Conservation (phyloP, 768 basidiomycete genomes). For the Boletus bicolor region DNA sequence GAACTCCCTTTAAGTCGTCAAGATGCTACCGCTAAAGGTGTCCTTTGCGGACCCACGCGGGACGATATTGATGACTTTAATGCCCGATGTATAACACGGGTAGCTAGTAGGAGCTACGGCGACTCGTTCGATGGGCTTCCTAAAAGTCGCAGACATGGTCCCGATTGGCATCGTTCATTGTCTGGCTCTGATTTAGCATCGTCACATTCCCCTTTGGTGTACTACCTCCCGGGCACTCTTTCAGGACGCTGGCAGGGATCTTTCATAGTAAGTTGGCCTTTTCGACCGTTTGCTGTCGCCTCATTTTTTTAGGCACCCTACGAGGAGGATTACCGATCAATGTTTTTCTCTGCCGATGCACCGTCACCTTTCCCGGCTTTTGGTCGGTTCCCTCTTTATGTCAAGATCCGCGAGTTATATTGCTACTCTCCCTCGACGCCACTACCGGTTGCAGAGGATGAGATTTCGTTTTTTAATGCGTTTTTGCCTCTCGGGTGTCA, state of each 20-base stretch:
- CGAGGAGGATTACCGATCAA: constrained; percentile 37
- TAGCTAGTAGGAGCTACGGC: constrained; percentile 26
- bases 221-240: constrained; percentile 44
- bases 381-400: constrained; percentile 45
- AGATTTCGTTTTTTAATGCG: constrained; percentile 39
- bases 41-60: constrained; percentile 38
- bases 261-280: constrained; percentile 37
- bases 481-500: constrained; percentile 44
- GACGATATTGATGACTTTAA: constrained; percentile 47
- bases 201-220: constrained; percentile 3
- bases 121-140: constrained; percentile 16
- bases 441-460: constrained; percentile 35
- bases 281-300: not conserved
- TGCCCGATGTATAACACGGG: constrained; percentile 40
- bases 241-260: constrained; percentile 51
- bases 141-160: constrained; percentile 32
- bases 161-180: constrained; percentile 29
- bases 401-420: constrained; percentile 48
- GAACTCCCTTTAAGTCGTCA: constrained; percentile 39
- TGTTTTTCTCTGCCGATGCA: constrained; percentile 32
- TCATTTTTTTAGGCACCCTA: constrained; percentile 36
- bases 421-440: constrained; percentile 33
- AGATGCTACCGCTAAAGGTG: constrained; percentile 30
- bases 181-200: not conserved
- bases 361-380: constrained; percentile 36